A percentile compares a stretch with the other conserved stretches of the same genome.
These are phyloP conservation scores for Phytophthora cryptogea DNA, from an alignment of 352 stramenopile species.

Conservation along the genomic window DNA sequence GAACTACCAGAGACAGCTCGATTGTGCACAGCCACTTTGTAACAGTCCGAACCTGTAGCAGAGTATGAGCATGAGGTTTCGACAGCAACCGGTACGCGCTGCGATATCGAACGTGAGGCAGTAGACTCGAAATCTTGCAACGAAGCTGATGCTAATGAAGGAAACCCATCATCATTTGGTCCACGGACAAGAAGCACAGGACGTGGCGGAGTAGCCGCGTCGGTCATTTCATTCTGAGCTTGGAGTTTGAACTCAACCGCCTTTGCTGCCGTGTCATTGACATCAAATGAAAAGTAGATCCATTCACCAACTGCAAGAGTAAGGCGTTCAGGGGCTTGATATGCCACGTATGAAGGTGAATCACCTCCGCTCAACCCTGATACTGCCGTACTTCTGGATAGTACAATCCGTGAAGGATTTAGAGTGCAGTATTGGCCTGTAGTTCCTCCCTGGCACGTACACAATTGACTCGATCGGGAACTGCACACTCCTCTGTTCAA, in stretches of 20 bases:
- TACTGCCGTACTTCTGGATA: constrained; percentile 11
- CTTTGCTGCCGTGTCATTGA: constrained; percentile 44
- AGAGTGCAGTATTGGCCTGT: constrained; percentile 57
- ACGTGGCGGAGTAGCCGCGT: constrained; percentile 42
- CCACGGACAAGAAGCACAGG: constrained; percentile 63
- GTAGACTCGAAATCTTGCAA: constrained; percentile 60
- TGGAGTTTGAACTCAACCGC: constrained; percentile 52
- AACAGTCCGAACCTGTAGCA: constrained; percentile 50
- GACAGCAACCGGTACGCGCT: constrained; percentile 53
- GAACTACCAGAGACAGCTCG: constrained; percentile 51
- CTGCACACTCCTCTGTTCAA: constrained; percentile 55
- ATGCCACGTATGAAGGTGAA: constrained; percentile 35
- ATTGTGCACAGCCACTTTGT: constrained; percentile 76
- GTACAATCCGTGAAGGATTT: constrained; percentile 14
- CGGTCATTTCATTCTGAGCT: constrained; percentile 49
- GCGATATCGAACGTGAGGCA: constrained; percentile 17
- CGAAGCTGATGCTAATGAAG: constrained; percentile 46
- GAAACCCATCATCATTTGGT: constrained; percentile 56
- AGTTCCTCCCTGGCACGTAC: constrained; percentile 38
- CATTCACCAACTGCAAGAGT: constrained; percentile 53
- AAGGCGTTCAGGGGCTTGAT: constrained; percentile 22
- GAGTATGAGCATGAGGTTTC: constrained; percentile 47
- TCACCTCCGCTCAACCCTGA: background rate
- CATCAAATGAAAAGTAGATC: constrained; percentile 72
- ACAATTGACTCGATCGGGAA: constrained; percentile 50